Percentiles rank a stretch among this genome's conserved stretches.
These are phyloP conservation scores for Chrysanthemum lavandulifolium DNA, from an alignment of 129 eudicot genomes.

Conservation along the genomic window DNA sequence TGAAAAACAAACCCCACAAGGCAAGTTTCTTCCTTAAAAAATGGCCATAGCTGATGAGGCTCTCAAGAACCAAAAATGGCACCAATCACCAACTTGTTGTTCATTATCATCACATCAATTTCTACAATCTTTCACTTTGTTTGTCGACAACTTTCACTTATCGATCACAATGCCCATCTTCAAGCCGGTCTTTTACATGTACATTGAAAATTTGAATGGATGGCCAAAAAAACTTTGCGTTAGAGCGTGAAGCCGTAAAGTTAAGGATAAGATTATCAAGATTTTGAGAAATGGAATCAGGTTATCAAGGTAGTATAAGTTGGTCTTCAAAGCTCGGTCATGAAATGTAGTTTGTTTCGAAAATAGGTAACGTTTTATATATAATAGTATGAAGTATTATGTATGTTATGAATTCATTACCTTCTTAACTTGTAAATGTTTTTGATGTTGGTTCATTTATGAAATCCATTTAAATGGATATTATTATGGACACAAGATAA, in stretches of 20 bases:
- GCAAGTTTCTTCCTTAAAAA: background rate
- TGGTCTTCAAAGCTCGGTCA: background rate
- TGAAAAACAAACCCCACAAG: background rate
- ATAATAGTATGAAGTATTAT: background rate
- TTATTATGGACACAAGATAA: too few species aligned
- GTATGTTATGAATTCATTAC: background rate
- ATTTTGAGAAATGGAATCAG: background rate
- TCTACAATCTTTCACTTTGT: background rate
- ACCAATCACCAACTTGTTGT: constrained; percentile 12
- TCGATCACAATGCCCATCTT: constrained; percentile 6
- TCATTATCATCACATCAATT: background rate
- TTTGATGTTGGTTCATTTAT: background rate
- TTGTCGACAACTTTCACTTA: background rate
- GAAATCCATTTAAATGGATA: too few species aligned
- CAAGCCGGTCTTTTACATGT: background rate
- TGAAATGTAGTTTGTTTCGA: background rate
- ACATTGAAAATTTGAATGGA: background rate
- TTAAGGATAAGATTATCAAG: too few species aligned
- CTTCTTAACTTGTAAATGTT: background rate
- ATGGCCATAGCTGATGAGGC: background rate
- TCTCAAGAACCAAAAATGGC: background rate
- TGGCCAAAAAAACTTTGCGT: background rate
- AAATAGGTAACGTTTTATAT: background rate
- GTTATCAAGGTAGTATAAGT: background rate
- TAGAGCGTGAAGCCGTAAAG: background rate